Evolutionary conservation across 2,329 filamentous ascomycete genomes (phyloP).

Genomic region (Penicillium sp.): DNA sequence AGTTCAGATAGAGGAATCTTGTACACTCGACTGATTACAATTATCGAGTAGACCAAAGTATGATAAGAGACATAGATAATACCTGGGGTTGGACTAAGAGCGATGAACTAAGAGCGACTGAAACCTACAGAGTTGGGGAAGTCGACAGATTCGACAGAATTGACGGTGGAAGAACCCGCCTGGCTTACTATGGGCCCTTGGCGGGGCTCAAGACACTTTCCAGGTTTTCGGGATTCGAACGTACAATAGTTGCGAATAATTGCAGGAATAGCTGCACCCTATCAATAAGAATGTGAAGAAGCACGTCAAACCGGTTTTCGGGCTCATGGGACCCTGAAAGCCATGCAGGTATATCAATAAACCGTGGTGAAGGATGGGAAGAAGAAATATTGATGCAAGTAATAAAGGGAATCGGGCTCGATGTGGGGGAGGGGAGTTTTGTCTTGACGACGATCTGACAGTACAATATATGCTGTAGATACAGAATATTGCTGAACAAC

Average conservation of each 20-base stretch:
- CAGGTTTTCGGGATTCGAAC: background rate
- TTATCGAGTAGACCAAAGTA: background rate
- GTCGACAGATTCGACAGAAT: background rate
- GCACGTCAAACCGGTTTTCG: constrained; percentile 5
- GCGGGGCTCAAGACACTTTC: background rate
- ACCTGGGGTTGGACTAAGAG: background rate
- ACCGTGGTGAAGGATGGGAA: background rate
- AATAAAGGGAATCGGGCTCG: background rate
- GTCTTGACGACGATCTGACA: constrained; percentile 10
- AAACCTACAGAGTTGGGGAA: too few species aligned
- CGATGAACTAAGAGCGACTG: background rate
- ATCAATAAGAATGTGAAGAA: constrained; percentile 7
- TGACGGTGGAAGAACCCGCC: background rate
- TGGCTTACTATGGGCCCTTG: background rate
- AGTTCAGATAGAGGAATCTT: background rate
- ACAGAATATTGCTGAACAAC: background rate
- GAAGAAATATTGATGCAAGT: constrained; percentile 2
- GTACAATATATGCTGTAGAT: background rate
- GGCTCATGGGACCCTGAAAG: background rate
- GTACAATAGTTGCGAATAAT: background rate
- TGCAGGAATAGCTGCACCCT: background rate
- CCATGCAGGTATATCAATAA: constrained; percentile 11
- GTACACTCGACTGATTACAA: background rate
- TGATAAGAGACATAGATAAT: background rate
- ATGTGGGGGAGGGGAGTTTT: background rate